phyloP scores from a whole-genome alignment of 148 eudicot species.

The Chenopodium quinoa region DNA sequence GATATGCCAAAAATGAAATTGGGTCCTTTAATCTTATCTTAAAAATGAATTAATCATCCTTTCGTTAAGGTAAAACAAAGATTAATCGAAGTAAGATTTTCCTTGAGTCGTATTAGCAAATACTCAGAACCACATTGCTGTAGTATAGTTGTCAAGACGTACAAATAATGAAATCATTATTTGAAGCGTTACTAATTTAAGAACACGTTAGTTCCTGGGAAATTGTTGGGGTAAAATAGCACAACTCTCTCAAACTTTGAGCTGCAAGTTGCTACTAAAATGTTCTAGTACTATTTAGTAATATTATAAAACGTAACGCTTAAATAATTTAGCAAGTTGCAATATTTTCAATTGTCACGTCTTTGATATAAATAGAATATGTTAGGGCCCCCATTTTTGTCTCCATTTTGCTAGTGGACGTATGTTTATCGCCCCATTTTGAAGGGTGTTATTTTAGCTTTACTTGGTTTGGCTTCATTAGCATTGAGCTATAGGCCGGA shows the following conservation, averaged over 20 bases:
- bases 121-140: background rate
- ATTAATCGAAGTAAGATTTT: no score
- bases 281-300: background rate
- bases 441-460: background rate
- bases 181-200: background rate
- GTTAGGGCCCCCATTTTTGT: background rate
- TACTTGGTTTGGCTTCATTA: background rate
- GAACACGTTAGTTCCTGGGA: constrained; percentile 9
- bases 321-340: constrained; percentile 6
- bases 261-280: constrained; percentile 15
- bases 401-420: constrained; percentile 6
- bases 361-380: constrained; percentile 2
- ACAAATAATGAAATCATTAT: background rate
- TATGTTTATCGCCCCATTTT: background rate
- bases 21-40: no score
- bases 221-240: background rate
- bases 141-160: background rate
- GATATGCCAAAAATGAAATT: no score
- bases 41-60: no score
- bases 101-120: no score
- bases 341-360: background rate
- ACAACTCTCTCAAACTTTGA: constrained; percentile 12
- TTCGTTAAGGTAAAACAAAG: no score
- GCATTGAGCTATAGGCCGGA: background rate
- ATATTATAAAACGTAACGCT: background rate